Conservation (phyloP, 768 basidiomycete species). For the Phylloporus sp. region DNA sequence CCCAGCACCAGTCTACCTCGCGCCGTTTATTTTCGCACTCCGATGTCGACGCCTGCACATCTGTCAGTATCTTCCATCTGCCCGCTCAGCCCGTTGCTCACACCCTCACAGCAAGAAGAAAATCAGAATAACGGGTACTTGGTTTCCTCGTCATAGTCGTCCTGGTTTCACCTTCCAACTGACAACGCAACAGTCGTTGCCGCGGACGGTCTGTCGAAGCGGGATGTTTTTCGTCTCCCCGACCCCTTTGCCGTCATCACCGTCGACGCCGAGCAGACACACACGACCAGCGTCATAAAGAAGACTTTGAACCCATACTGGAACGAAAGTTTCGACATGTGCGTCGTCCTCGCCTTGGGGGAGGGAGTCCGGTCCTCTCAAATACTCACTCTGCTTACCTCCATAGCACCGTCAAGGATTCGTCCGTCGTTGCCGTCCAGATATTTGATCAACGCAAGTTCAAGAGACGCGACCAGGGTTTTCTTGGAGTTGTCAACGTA, state of each 20-base stretch:
- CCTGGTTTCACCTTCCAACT: not conserved
- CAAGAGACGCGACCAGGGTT: conserved; percentile 96
- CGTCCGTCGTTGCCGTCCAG: conserved; percentile 96
- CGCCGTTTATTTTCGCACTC: not conserved
- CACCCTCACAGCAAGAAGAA: conserved; percentile 49
- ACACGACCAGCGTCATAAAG: conserved; percentile 95
- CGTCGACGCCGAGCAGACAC: conserved; percentile 95
- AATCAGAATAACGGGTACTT: conserved; percentile 69
- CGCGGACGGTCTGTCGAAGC: conserved; percentile 88
- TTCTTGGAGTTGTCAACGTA: conserved; percentile 95
- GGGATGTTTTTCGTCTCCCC: conserved; percentile 92
- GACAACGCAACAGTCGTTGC: conserved; percentile 68
- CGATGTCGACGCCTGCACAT: conserved; percentile 27
- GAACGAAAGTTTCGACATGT: conserved; percentile 99
- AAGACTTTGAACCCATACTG: conserved; percentile 93
- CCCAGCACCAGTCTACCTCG: not conserved
- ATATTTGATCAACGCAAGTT: conserved; percentile 99
- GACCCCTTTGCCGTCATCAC: conserved; percentile 99
- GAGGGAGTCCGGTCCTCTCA: not conserved
- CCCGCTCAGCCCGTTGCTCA: conserved; percentile 7
- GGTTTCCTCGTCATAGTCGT: not conserved
- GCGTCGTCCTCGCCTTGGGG: conserved; percentile 22
- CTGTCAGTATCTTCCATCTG: conserved; percentile 20
- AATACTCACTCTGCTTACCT: conserved; percentile 3
- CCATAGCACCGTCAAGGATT: conserved; percentile 86